Evolutionary conservation across 2,329 filamentous ascomycete species (phyloP), one percentile per base, ranked within the genome.

Genomic region (Trichophyton equinum): DNA sequence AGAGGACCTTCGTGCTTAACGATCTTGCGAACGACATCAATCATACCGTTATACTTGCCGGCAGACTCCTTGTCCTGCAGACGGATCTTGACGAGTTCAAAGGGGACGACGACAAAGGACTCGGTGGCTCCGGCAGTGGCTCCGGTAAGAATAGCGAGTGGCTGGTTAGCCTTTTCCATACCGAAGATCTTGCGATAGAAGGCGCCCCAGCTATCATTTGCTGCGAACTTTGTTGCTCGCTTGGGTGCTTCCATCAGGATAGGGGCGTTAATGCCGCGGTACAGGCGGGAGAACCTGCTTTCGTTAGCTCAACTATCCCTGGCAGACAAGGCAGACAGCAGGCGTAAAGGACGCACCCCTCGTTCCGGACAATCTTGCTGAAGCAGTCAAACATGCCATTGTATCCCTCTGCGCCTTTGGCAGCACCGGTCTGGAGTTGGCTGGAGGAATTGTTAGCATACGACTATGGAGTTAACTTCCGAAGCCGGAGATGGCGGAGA

Each of bases 331-430:
- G 46, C 18, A 38, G 49, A 55, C 22, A n/a, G 33, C 33, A 2
- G 42, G 42, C 27, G 58, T 61, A 64, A n/a, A 27, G n/a, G 51
- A 68, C 80, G 66, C 83, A 95, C 90, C 94, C 94, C 80, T 99
- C 94, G 74, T 95, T 87, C 77, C 84, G 87, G 75, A 99, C 84
- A 71, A 99, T 99, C 84, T 99, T 99, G 72, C 84, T 82, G 81
- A 99, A 95, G 81, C 92, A 97, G 77, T 99, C 94, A 62, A 96
- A 72, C 91, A 97, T 99, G 81, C 94, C 90, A 79, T 84, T 96
- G 82, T 99, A 97, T 68, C 82, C 80, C 70, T 97, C 94, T 66
- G 86, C 86, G 62, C 90, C 89, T 9, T 74, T 68, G 22, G 80
- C 78, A 67, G 79, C 82, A 70, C 86, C 87, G 60, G 87, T 88